Evolutionary conservation across 306 rosid species (phyloP).

Genomic region (Cercis canadensis): DNA sequence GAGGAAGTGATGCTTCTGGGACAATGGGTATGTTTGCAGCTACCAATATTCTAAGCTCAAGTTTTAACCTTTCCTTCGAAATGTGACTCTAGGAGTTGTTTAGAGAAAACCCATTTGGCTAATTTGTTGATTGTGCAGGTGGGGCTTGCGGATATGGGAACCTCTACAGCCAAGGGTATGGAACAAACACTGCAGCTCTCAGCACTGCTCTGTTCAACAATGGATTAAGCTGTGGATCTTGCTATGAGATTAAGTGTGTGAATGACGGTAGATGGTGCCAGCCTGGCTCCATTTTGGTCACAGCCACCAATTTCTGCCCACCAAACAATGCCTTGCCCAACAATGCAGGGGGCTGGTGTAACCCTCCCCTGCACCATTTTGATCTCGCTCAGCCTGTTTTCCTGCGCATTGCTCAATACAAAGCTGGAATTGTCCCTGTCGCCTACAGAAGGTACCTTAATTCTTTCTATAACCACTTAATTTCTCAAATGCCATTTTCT

Average conservation of each 20-base stretch:
- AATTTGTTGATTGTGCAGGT: conserved; percentile 50
- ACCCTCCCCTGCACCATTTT: conserved; percentile 95
- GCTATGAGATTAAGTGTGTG: conserved; percentile 81
- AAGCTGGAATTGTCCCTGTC: conserved; percentile 91
- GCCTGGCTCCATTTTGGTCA: conserved; percentile 91
- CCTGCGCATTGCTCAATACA: conserved; percentile 92
- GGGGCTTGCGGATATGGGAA: conserved; percentile 99
- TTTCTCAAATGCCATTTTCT: too few relatives aligned
- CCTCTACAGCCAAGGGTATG: conserved; percentile 95
- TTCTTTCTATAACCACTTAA: too few relatives aligned
- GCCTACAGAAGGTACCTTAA: conserved; percentile 75
- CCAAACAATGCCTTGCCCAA: conserved; percentile 94
- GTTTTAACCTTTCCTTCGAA: background rate
- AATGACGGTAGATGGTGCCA: conserved; percentile 78
- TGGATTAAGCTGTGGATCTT: conserved; percentile 93
- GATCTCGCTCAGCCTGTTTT: conserved; percentile 96
- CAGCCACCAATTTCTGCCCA: conserved; percentile 98
- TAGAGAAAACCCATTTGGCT: conserved; percentile 5
- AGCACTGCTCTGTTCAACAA: conserved; percentile 96
- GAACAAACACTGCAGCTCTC: conserved; percentile 96
- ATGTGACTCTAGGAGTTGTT: background rate
- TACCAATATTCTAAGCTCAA: too few relatives aligned
- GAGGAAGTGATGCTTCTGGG: conserved; percentile 98
- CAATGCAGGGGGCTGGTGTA: conserved; percentile 95
- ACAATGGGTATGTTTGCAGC: conserved; percentile 78